These are phyloP conservation scores for Adenanthera pavonina DNA, from an alignment of 306 rosid genomes.

Conservation along the genomic window DNA sequence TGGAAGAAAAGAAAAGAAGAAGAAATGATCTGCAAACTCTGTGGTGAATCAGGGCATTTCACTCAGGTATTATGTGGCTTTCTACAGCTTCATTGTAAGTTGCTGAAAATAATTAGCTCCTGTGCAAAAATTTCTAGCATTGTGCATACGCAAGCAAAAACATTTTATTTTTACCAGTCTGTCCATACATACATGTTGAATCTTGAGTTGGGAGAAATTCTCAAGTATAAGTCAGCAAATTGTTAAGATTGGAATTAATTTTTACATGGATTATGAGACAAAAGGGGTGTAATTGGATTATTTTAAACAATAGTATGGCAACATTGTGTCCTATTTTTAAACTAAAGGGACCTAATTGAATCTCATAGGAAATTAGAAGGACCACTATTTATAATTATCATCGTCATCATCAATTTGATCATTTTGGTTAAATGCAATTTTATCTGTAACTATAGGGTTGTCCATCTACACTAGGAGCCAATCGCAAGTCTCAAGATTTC, in stretches of 20 bases:
- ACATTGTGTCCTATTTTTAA: neutral
- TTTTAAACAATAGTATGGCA: neutral
- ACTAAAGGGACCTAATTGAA: neutral
- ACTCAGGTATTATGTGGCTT: slow-evolving; percentile 72
- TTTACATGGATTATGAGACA: neutral
- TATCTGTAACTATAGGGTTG: slow-evolving; percentile 72
- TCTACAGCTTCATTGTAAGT: slow-evolving; percentile 16
- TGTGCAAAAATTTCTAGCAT: neutral
- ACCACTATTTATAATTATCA: neutral
- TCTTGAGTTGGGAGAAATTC: neutral
- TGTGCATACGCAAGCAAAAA: neutral
- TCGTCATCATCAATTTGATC: neutral
- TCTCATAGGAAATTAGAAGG: neutral
- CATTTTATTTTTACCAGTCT: neutral
- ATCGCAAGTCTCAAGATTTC: slow-evolving; percentile 94
- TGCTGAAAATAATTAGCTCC: neutral
- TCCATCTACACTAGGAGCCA: slow-evolving; percentile 97
- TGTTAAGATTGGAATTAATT: neutral
- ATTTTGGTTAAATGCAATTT: slow-evolving; percentile 37
- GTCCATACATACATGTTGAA: neutral
- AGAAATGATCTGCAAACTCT: slow-evolving; percentile 95
- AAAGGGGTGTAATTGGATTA: neutral
- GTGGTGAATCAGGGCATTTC: slow-evolving; percentile 97
- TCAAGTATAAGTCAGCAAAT: neutral
- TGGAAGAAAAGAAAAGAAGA: slow-evolving; percentile 99